These are phyloP conservation scores for Cladochytrium replicatum DNA, from an alignment of 192 early-diverging fungal species.

Conservation along the genomic window DNA sequence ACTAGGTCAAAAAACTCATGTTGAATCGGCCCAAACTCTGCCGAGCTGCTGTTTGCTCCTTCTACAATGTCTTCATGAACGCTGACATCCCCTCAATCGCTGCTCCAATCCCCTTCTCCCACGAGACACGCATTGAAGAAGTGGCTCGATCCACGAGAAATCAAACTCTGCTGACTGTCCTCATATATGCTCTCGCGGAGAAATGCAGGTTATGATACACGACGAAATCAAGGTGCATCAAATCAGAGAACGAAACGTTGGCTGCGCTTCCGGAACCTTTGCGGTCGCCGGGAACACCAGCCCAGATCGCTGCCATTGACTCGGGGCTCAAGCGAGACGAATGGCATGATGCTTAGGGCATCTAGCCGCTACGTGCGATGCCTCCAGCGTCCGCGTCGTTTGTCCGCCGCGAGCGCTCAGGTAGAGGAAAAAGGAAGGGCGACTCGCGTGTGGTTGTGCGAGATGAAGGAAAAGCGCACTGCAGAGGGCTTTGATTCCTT, in stretches of 20 bases:
- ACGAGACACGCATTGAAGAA: no score
- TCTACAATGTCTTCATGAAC: no score
- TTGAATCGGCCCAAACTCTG: no score
- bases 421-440: constrained; percentile 35
- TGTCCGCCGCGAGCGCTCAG: constrained; percentile 12
- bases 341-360: no score
- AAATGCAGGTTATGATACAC: constrained; percentile 44
- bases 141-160: constrained; percentile 33
- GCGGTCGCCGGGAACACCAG: not conserved
- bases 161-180: constrained; percentile 31
- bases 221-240: constrained; percentile 35
- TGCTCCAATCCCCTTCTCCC: no score
- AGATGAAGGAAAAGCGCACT: constrained; percentile 39
- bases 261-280: no score
- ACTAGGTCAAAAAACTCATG: no score
- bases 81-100: no score
- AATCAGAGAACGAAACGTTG: no score
- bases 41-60: no score
- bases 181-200: constrained; percentile 37
- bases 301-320: constrained; percentile 21
- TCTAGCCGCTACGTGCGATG: constrained; percentile 27
- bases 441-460: constrained; percentile 37
- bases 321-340: no score
- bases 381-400: constrained; percentile 12
- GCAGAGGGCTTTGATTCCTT: constrained; percentile 30